Base-by-base conservation (phyloP, 192 early-diverging fungal species). In the Kappamyces sp. region DNA sequence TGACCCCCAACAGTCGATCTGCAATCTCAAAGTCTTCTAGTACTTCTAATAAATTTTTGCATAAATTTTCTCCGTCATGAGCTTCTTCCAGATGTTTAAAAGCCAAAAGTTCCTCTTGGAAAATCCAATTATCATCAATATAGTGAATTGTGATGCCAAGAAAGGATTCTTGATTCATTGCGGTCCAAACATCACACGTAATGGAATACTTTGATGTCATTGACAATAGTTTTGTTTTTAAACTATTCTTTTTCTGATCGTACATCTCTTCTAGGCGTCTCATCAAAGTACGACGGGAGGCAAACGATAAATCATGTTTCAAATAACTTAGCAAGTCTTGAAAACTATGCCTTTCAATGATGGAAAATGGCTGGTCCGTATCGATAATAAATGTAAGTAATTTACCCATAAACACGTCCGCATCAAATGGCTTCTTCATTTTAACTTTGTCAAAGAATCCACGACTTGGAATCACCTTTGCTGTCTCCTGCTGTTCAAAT, bases 81-180 rank as follows among this genome's bases (percentile, higher is more conserved):
- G 37, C 54, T 40, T 3, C 3, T 6, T 2, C 4, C 23, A 55
- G 41, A 40, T 10, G 34, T 12, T 55, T 55, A 7, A 55, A 55
- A 43, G 35, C 13, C 5, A 55, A 40, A 3, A 55, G 7, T 40
- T 7, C 5, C 33, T 15, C 4, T 43, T 40, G 41, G 3, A 40
- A 43, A 23, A 43, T 4, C 54, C 54, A 58, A 46, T 58, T 40
- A 5, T 34, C 42, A 31, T 58, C 57, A 2, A 58, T 42, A 15
- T 38, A 58, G 7, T 42, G 40, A 43, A 58, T 46, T 40, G 57
- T 58, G n/a, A 58, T 5, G 2, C 57, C 57, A 43, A 58, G 38
- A 40, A 58, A 58, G 12, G 42, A 46, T 3, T 47, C 5, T 15
- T 8, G 42, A 31, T 58, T 58, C 33, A 3, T 12, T 2, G 13